Evolutionary conservation across 345 rosid species (phyloP).

Genomic region (Jatropha curcas): DNA sequence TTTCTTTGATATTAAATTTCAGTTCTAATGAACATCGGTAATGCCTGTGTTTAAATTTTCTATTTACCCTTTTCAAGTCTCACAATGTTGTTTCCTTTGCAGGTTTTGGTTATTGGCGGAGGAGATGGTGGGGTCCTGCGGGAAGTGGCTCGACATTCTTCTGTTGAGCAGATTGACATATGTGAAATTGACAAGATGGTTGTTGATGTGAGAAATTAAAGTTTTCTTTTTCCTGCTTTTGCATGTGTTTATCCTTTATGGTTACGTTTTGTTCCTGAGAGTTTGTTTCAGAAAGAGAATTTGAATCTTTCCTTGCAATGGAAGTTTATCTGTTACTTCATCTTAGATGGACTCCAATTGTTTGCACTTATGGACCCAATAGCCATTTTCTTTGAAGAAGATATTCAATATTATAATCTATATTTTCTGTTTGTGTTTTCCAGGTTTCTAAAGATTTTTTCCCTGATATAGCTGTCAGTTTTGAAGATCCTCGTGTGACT

Average conservation of each 20-base stretch:
- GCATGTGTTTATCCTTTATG: neutral
- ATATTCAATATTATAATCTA: neutral
- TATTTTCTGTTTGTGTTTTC: conserved; percentile 9
- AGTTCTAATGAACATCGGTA: neutral
- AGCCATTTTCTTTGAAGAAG: neutral
- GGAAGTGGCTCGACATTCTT: conserved; percentile 86
- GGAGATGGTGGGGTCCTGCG: conserved; percentile 96
- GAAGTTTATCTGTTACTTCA: neutral
- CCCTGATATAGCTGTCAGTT: conserved; percentile 85
- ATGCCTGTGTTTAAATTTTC: neutral
- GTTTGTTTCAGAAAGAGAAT: neutral
- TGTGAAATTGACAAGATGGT: conserved; percentile 98
- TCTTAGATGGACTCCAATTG: conserved; percentile 4
- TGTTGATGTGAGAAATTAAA: conserved; percentile 68
- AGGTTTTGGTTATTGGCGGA: conserved; percentile 97
- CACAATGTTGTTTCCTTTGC: conserved; percentile 3
- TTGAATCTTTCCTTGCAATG: neutral
- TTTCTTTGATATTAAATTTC: no score
- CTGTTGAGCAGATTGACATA: conserved; percentile 82
- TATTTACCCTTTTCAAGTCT: neutral
- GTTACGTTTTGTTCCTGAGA: no score
- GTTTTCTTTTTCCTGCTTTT: neutral
- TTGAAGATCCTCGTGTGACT: conserved; percentile 83
- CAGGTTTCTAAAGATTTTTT: conserved; percentile 86
- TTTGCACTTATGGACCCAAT: neutral